Conservation (phyloP, 805 yeast species). For the Candida boleticola region DNA sequence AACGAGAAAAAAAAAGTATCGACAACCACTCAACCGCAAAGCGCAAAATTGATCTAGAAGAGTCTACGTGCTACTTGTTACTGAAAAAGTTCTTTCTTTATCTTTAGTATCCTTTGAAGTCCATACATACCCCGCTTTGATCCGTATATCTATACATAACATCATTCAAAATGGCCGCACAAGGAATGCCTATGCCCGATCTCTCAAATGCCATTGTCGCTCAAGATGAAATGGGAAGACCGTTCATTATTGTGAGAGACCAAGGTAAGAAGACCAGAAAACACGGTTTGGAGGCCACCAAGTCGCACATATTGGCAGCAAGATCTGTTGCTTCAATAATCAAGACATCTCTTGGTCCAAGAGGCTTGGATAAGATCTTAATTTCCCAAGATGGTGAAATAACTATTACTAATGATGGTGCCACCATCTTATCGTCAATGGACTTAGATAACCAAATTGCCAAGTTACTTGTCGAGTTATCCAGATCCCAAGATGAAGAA, state of each 20-base stretch:
- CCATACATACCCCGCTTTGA: too few relatives aligned
- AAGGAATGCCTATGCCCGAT: slow-evolving; percentile 68
- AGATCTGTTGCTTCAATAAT: slow-evolving; percentile 90
- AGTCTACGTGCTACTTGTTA: background rate
- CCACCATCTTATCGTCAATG: slow-evolving; percentile 94
- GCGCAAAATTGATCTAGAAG: background rate
- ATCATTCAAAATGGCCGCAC: slow-evolving; percentile 12
- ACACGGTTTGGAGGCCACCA: slow-evolving; percentile 48
- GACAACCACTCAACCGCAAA: background rate
- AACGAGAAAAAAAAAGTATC: background rate
- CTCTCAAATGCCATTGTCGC: slow-evolving; percentile 98
- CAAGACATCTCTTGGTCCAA: slow-evolving; percentile 92
- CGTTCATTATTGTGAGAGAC: slow-evolving; percentile 95
- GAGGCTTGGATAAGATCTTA: slow-evolving; percentile 96
- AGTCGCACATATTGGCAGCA: slow-evolving; percentile 91
- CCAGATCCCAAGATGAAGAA: slow-evolving; percentile 95
- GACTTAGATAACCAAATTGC: slow-evolving; percentile 96
- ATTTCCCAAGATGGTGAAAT: slow-evolving; percentile 97
- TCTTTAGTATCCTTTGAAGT: too few relatives aligned
- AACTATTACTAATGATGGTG: slow-evolving; percentile 98
- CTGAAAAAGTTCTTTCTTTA: too few relatives aligned
- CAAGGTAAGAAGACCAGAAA: slow-evolving; percentile 69
- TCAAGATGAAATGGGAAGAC: slow-evolving; percentile 99
- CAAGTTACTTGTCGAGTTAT: slow-evolving; percentile 87
- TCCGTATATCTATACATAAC: background rate